Evolutionary conservation across 1,284 basidiomycete species (phyloP).

Genomic region (Cutaneotrichosporon cavernicola): DNA sequence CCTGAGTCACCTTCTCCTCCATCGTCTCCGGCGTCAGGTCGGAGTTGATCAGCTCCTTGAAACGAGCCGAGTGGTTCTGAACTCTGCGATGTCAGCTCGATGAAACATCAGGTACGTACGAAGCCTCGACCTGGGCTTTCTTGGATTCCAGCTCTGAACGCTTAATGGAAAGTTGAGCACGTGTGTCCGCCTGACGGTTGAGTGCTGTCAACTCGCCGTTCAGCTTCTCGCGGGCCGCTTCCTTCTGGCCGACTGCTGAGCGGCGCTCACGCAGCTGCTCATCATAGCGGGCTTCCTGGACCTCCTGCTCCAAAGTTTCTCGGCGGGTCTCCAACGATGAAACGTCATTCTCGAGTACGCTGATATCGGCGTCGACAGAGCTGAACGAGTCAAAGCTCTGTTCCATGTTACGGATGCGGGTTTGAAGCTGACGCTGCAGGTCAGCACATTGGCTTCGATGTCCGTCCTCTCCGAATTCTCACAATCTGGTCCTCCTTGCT

Average conservation of each 20-base stretch:
- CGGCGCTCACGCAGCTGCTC: slow-evolving; percentile 64
- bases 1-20: slow-evolving; percentile 66
- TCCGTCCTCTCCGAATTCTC: slow-evolving; percentile 28
- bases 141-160: slow-evolving; percentile 67
- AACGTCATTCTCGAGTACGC: slow-evolving; percentile 63
- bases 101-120: slow-evolving; percentile 56
- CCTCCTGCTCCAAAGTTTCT: slow-evolving; percentile 61
- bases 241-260: slow-evolving; percentile 61
- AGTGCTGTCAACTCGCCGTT: slow-evolving; percentile 71
- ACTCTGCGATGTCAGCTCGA: slow-evolving; percentile 56
- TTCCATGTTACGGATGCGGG: slow-evolving; percentile 56
- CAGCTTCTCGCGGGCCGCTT: slow-evolving; percentile 69
- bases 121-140: slow-evolving; percentile 63
- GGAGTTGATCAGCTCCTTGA: slow-evolving; percentile 63
- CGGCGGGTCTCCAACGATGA: slow-evolving; percentile 65
- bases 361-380: slow-evolving; percentile 61
- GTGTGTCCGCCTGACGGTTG: slow-evolving; percentile 75
- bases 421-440: slow-evolving; percentile 35
- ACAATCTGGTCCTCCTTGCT: slow-evolving; percentile 65
- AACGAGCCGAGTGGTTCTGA: slow-evolving; percentile 62
- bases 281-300: slow-evolving; percentile 67
- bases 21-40: slow-evolving; percentile 65
- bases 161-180: slow-evolving; percentile 79
- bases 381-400: slow-evolving; percentile 61
- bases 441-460: neutral